Evolutionary conservation across 2,329 filamentous ascomycete genomes (phyloP), one percentile per base, ranked within the genome.

Genomic region (Pseudocercospora fijiensis): DNA sequence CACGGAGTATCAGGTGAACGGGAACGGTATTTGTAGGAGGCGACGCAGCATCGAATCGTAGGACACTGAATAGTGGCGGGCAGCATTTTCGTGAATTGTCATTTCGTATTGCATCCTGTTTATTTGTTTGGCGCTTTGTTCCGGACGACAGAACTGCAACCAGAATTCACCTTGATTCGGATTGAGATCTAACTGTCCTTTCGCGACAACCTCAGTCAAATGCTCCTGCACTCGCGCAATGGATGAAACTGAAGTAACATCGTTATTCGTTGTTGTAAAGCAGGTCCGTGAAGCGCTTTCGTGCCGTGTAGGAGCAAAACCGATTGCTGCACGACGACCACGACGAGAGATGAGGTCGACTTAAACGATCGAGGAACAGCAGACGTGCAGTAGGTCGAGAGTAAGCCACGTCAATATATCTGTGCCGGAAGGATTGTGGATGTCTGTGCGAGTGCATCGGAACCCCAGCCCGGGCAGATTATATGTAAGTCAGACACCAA

Each of bases 1-100:
- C 11, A 68, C 61, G 4, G 62, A 75, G 59, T 70, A 67, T 61
- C 24, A 24, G 11, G 26, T 58, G 18, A 41, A 61, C 18, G 26
- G 62, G 33, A 61, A 61, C 24, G 62, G 58, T 2, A 6, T 57
- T 7, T 13, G 49, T 24, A 26, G 45, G 20, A 49, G 45, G 45
- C 4, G 45, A 26, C 37, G 37, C 5, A 7, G 37, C 16, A 24
- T 49, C 1, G 22, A 49, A 7, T 49, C 45, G 45, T 49, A 49
- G 45, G 20, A 18, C 24, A 7, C 8, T 20, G 43, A 11, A 6
- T 1, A 37, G 13, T 37, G 13, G 33, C 33, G 13, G 33, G 9
- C 13, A 37, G 33, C 33, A 37, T 3, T n/a, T 37, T 37, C 33
- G 33, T 37, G n/a, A 47, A 24, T 20, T 6, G 11, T 56, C 11